phyloP scores from a whole-genome alignment of 208 protist genomes.

The Leishmania aethiopica region DNA sequence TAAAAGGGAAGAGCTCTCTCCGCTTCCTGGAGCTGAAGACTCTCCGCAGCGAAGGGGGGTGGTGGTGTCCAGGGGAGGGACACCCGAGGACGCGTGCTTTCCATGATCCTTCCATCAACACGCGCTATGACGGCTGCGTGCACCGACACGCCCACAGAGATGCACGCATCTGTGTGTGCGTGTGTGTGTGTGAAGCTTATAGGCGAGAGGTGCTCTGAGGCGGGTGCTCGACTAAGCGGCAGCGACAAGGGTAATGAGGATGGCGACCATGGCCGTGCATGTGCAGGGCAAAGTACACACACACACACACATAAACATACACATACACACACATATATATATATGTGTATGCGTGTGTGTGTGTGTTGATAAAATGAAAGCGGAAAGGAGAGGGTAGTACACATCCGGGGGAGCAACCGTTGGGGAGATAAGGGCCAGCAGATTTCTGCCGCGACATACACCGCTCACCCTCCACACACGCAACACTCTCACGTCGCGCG shows the following conservation, averaged over 20 bases:
- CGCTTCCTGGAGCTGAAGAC: not conserved
- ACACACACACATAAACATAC: too few relatives aligned
- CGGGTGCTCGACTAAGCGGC: not conserved
- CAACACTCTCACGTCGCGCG: not conserved
- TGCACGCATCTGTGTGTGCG: not conserved
- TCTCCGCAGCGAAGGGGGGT: not conserved
- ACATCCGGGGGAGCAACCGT: not conserved
- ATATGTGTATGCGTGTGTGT: not conserved
- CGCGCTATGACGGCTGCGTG: not conserved
- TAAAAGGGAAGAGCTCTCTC: not conserved
- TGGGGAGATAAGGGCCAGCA: not conserved
- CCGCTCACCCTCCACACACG: not conserved
- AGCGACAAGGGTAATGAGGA: not conserved
- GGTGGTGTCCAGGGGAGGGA: not conserved
- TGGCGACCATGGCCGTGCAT: not conserved
- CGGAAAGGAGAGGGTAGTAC: not conserved
- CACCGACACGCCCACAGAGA: not conserved
- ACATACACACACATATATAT: not conserved
- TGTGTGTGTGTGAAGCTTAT: not conserved
- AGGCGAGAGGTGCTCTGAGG: not conserved
- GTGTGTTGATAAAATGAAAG: not conserved
- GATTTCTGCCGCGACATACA: not conserved
- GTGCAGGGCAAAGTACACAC: not conserved
- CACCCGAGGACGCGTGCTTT: not conserved
- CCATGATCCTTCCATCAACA: not conserved